Percentiles rank a stretch among this genome's conserved stretches.
phyloP scores from a whole-genome alignment of 352 stramenopile species.

The Phytophthora agathidicida region DNA sequence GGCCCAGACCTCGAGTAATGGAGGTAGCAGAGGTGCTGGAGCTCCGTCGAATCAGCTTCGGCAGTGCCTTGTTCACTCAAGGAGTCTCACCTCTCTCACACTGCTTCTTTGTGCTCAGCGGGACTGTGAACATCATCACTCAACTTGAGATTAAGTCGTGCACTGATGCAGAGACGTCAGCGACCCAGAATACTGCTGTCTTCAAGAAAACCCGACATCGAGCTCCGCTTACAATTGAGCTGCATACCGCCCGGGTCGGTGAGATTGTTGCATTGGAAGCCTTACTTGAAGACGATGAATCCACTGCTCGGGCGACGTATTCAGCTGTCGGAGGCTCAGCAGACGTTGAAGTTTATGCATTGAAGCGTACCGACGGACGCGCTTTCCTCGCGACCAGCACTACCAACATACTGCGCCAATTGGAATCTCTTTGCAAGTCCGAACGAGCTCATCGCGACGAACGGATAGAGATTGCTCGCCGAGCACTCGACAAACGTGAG shows the following conservation, averaged over 20 bases:
- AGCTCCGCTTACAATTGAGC: slow-evolving; percentile 38
- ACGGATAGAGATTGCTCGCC: slow-evolving; percentile 14
- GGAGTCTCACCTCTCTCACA: slow-evolving; percentile 16
- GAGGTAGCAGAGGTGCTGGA: slow-evolving; percentile 49
- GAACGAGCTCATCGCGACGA: slow-evolving; percentile 25
- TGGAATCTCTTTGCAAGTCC: slow-evolving; percentile 11
- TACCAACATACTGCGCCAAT: slow-evolving; percentile 7
- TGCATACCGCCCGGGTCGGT: slow-evolving; percentile 34
- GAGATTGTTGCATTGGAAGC: slow-evolving; percentile 50
- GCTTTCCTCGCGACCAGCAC: slow-evolving; percentile 15
- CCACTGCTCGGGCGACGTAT: slow-evolving; percentile 24
- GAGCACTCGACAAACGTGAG: slow-evolving; percentile 18
- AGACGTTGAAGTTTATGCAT: slow-evolving; percentile 49
- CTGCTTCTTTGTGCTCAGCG: slow-evolving; percentile 53
- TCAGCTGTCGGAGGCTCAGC: slow-evolving; percentile 37
- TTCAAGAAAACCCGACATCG: slow-evolving; percentile 29
- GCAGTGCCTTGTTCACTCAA: slow-evolving; percentile 41
- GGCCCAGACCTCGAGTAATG: slow-evolving; percentile 41
- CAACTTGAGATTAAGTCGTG: slow-evolving; percentile 22
- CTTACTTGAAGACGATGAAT: slow-evolving; percentile 29
- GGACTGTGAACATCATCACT: slow-evolving; percentile 38
- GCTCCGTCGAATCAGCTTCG: slow-evolving; percentile 52
- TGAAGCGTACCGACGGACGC: slow-evolving; percentile 31
- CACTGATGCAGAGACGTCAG: neutral
- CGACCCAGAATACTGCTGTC: neutral